Percentiles rank a stretch among this genome's conserved stretches.
Evolutionary conservation across 2,329 filamentous ascomycete species (phyloP).

Genomic region (Onygenales sp.): DNA sequence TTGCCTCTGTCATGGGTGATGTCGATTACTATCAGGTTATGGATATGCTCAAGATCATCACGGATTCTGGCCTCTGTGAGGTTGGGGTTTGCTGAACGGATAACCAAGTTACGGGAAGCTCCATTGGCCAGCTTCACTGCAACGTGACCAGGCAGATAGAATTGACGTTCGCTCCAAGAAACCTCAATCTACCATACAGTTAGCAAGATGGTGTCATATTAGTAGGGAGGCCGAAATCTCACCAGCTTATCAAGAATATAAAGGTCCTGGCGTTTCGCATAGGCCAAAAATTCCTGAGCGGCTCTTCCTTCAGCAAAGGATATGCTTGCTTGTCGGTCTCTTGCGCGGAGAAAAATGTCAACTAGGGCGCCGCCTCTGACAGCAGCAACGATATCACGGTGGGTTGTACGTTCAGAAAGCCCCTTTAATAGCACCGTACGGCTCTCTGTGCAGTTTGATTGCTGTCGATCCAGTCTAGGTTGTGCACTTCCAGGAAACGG

Average conservation of each 20-base stretch:
- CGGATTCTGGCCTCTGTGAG: slow-evolving; percentile 58
- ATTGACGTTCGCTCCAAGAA: slow-evolving; percentile 63
- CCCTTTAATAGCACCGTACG: slow-evolving; percentile 48
- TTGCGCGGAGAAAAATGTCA: slow-evolving; percentile 53
- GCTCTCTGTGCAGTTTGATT: slow-evolving; percentile 12
- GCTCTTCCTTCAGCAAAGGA: slow-evolving; percentile 59
- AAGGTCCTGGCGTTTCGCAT: slow-evolving; percentile 56
- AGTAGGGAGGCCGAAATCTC: slow-evolving; percentile 19
- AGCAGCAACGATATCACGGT: slow-evolving; percentile 54
- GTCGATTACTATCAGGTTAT: slow-evolving; percentile 63
- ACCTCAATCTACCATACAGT: slow-evolving; percentile 50
- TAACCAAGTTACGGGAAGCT: slow-evolving; percentile 64
- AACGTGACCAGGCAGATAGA: slow-evolving; percentile 53
- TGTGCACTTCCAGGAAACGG: slow-evolving; percentile 8
- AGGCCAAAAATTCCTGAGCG: slow-evolving; percentile 55
- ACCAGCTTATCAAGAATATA: slow-evolving; percentile 62
- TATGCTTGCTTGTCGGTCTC: slow-evolving; percentile 53
- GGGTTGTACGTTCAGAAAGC: slow-evolving; percentile 52
- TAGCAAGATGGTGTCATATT: slow-evolving; percentile 2
- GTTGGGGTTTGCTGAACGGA: slow-evolving; percentile 48
- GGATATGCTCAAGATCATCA: slow-evolving; percentile 70
- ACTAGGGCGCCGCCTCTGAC: slow-evolving; percentile 63
- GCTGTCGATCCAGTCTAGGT: slow-evolving; percentile 12
- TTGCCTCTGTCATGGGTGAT: slow-evolving; percentile 50
- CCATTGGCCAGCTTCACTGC: slow-evolving; percentile 54